Evolutionary conservation across 768 basidiomycete species (phyloP).

Genomic region (Serendipita vermifera): DNA sequence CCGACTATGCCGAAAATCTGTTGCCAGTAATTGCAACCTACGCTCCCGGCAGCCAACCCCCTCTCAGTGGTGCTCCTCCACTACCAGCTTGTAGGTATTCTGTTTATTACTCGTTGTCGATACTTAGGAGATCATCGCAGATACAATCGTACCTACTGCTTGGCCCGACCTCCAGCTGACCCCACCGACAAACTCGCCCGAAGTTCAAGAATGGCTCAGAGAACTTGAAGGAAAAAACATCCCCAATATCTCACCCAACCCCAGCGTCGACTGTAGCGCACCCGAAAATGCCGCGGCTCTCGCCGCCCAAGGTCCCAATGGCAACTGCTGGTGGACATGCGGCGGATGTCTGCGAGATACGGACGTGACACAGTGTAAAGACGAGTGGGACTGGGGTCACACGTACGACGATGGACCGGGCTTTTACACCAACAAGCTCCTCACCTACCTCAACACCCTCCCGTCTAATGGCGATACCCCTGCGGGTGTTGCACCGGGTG

Average conservation of each 20-base stretch:
- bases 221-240: slow-evolving; percentile 61
- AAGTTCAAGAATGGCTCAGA: slow-evolving; percentile 24
- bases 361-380: slow-evolving; percentile 31
- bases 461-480: slow-evolving; percentile 9
- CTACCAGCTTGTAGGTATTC: slow-evolving; percentile 42
- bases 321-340: slow-evolving; percentile 28
- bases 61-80: slow-evolving; percentile 49
- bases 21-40: slow-evolving; percentile 41
- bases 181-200: slow-evolving; percentile 20
- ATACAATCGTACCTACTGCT: slow-evolving; percentile 11
- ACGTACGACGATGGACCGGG: slow-evolving; percentile 29
- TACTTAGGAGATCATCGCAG: slow-evolving; percentile 6
- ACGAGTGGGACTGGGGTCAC: slow-evolving; percentile 31
- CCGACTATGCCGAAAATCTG: slow-evolving; percentile 18
- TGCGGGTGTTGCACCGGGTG: slow-evolving; percentile 16
- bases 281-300: slow-evolving; percentile 42
- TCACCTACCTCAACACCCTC: slow-evolving; percentile 27
- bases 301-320: slow-evolving; percentile 30
- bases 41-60: slow-evolving; percentile 45
- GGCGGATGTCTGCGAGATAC: slow-evolving; percentile 27
- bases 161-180: slow-evolving; percentile 7
- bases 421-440: slow-evolving; percentile 30
- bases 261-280: slow-evolving; percentile 59
- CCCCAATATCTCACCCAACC: slow-evolving; percentile 36
- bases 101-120: no score